Evolutionary conservation across 345 rosid genomes (phyloP), one percentile per base, ranked within the genome.

Genomic region (Rhizophora apiculata): DNA sequence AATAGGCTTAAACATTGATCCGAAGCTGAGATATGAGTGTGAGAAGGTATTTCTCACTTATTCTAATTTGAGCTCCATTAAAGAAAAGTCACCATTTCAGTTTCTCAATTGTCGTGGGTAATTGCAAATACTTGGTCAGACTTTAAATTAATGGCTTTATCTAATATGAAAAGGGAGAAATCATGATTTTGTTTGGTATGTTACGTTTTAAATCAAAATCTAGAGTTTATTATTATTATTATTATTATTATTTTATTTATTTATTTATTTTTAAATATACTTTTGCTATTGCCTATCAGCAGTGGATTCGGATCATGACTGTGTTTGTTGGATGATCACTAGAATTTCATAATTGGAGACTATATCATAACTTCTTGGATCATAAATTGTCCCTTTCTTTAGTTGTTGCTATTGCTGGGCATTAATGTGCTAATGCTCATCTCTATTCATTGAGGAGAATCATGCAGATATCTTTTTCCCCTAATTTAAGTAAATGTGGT

Each of bases 21-120:
- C 94, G 36, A 71, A 85, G 86, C 77, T 91, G 65, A 87, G 87
- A 82, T 78, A 80, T 29, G 92, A 89, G 72, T 91, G 97, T 78
- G 91, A 93, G 79, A 72, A 89, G 96, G 96, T 90, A 56, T 18
- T 56, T 56, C 30, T 21, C 18, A 22, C 60, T 21, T 21, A 56
- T 56, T 56, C 30, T 56, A 5, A 3, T 13, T 3, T 3, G 15
- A 43, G 18, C 16, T 43, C 18, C 49, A 43, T 43, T 0, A 13
- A 43, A 13, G 18, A 43, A 43, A 43, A 43, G 13, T 43, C 18
- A 13, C 18, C 18, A 13, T 13, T 43, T 43, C 16, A 43, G 49
- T 43, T 43, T 43, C 49, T 43, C 49, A 43, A 43, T 13, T 13
- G 49, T 43, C 5, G 3, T 43, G 15, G 49, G 4, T 43, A 43